phyloP scores from a whole-genome alignment of 257 asterid genomes.

The Solanum tarapatanum region DNA sequence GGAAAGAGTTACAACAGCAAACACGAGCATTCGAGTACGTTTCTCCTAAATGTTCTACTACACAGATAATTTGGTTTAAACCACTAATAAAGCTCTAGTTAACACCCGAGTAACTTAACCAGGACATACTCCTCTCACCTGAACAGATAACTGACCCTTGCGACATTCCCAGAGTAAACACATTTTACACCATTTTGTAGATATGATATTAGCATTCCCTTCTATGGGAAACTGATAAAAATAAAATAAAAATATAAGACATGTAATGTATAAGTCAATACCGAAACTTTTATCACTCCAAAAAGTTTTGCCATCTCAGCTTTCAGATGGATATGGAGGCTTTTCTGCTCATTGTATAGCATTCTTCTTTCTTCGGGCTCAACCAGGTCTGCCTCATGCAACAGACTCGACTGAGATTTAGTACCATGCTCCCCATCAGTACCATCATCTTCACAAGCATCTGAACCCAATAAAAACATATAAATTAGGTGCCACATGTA shows the following conservation, averaged over 20 bases:
- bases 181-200: background rate
- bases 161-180: background rate
- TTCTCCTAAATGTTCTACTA: background rate
- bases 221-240: background rate
- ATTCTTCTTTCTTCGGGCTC: slow-evolving; percentile 5
- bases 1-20: background rate
- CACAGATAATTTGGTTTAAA: background rate
- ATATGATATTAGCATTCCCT: background rate
- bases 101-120: background rate
- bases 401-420: slow-evolving; percentile 1
- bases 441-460: background rate
- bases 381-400: background rate
- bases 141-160: background rate
- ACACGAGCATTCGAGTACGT: background rate
- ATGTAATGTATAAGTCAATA: slow-evolving; percentile 40
- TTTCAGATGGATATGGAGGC: slow-evolving; percentile 16
- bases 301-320: slow-evolving; percentile 27
- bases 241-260: slow-evolving; percentile 1
- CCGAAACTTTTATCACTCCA: slow-evolving; percentile 19
- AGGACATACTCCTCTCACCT: background rate
- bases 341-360: slow-evolving; percentile 7
- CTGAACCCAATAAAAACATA: background rate
- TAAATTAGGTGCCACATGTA: background rate
- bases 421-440: background rate
- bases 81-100: background rate